Evolutionary conservation across 163 green algal species (phyloP).

Genomic region (Chlorella variabilis): DNA sequence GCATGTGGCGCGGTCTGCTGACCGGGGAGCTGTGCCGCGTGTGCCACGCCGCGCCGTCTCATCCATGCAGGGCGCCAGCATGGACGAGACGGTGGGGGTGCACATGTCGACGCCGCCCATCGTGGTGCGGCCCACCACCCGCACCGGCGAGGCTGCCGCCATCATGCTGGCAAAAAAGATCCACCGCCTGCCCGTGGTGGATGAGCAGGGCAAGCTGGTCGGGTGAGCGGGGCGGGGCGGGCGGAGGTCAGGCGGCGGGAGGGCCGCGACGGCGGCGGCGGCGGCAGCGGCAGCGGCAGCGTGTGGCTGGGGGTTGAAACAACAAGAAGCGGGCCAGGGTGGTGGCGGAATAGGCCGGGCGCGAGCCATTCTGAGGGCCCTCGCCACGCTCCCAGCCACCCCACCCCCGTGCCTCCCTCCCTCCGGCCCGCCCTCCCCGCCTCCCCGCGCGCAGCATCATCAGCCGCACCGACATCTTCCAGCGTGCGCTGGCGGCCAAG

Average conservation of each 20-base stretch:
- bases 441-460: slow-evolving; percentile 59
- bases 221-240: slow-evolving; percentile 44
- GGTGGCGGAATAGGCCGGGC: too few relatives aligned
- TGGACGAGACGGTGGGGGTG: slow-evolving; percentile 57
- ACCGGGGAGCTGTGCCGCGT: too few relatives aligned
- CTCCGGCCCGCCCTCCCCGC: too few relatives aligned
- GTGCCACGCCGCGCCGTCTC: not conserved
- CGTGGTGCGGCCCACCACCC: slow-evolving; percentile 46
- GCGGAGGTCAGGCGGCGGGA: not conserved
- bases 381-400: too few relatives aligned
- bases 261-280: not conserved
- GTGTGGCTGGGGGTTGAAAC: too few relatives aligned
- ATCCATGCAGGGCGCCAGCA: slow-evolving; percentile 16
- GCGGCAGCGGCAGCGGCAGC: not conserved
- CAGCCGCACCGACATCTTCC: slow-evolving; percentile 74
- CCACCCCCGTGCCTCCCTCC: too few relatives aligned
- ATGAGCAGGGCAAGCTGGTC: slow-evolving; percentile 59
- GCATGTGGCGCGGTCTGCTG: too few relatives aligned
- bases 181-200: slow-evolving; percentile 73
- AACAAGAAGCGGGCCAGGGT: too few relatives aligned
- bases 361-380: too few relatives aligned
- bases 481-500: slow-evolving; percentile 57
- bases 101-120: slow-evolving; percentile 74
- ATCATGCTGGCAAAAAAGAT: slow-evolving; percentile 79
- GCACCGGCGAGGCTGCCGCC: slow-evolving; percentile 62